Conservation (phyloP, 176 grass and related monocot genomes). For the Ampelocalamus luodianensis region DNA sequence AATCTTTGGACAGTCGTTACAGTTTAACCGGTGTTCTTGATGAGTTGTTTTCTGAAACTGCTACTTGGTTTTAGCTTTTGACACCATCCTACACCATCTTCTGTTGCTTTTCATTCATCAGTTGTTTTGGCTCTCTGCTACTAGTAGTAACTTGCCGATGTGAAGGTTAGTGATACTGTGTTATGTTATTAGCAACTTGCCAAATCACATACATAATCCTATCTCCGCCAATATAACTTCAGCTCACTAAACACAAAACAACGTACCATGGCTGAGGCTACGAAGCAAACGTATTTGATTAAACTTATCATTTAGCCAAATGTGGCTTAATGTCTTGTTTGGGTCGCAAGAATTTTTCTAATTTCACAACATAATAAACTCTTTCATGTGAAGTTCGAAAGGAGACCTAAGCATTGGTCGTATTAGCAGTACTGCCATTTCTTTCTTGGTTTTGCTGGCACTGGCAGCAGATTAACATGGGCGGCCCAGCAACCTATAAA, state of each 20-base stretch:
- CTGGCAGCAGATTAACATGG: background rate
- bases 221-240: background rate
- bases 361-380: no score
- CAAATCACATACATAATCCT: background rate
- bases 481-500: slow-evolving; percentile 31
- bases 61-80: background rate
- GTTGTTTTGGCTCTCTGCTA: background rate
- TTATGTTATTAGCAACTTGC: background rate
- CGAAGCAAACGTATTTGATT: background rate
- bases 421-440: background rate
- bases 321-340: background rate
- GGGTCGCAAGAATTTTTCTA: no score
- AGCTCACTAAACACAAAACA: background rate
- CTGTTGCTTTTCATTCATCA: background rate
- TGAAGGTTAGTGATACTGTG: background rate
- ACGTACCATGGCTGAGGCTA: background rate
- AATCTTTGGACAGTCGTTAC: background rate
- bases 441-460: background rate
- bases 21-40: background rate
- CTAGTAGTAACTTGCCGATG: background rate
- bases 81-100: background rate
- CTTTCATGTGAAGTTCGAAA: no score
- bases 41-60: background rate
- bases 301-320: background rate
- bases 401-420: no score